Conservation (phyloP, 2,329 filamentous ascomycete genomes). For the Ophiosphaerella herpotricha region DNA sequence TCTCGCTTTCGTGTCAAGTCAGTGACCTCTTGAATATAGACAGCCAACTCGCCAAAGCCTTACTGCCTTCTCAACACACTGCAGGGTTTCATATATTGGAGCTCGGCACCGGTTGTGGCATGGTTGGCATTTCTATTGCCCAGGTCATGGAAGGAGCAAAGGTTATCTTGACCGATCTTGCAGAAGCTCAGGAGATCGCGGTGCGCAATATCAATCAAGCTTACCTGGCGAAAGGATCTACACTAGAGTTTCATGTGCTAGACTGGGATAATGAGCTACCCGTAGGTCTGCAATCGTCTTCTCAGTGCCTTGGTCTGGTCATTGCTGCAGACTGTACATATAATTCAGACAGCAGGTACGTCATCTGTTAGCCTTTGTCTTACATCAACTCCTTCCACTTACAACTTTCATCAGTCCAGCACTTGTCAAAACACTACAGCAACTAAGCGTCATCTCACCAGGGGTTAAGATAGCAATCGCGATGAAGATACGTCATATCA, state of each 20-base stretch:
- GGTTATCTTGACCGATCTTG: constrained; percentile 67
- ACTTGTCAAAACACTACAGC: constrained; percentile 62
- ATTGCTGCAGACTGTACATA: constrained; percentile 75
- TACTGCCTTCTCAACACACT: constrained; percentile 1
- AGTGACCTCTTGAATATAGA: constrained; percentile 46
- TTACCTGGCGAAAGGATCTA: constrained; percentile 49
- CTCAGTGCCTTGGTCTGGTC: constrained; percentile 58
- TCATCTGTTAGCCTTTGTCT: background rate
- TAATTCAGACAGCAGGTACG: constrained; percentile 63
- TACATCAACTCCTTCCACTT: background rate
- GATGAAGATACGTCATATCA: constrained; percentile 70
- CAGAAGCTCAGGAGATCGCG: constrained; percentile 66
- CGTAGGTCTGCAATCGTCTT: constrained; percentile 1
- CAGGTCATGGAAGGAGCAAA: constrained; percentile 57
- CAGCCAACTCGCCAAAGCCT: constrained; percentile 3
- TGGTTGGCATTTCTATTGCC: constrained; percentile 66
- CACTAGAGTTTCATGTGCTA: constrained; percentile 56
- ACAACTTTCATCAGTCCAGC: constrained; percentile 53
- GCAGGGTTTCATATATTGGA: constrained; percentile 58
- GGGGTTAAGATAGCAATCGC: constrained; percentile 61
- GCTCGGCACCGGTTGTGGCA: constrained; percentile 70
- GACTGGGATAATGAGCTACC: constrained; percentile 66
- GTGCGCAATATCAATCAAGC: constrained; percentile 58
- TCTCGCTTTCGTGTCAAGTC: constrained; percentile 61
- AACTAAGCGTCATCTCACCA: constrained; percentile 55